A percentile compares a stretch with the other conserved stretches of the same genome.
These are phyloP conservation scores for Boletus patriciae DNA, from an alignment of 768 basidiomycete species.

Conservation along the genomic window DNA sequence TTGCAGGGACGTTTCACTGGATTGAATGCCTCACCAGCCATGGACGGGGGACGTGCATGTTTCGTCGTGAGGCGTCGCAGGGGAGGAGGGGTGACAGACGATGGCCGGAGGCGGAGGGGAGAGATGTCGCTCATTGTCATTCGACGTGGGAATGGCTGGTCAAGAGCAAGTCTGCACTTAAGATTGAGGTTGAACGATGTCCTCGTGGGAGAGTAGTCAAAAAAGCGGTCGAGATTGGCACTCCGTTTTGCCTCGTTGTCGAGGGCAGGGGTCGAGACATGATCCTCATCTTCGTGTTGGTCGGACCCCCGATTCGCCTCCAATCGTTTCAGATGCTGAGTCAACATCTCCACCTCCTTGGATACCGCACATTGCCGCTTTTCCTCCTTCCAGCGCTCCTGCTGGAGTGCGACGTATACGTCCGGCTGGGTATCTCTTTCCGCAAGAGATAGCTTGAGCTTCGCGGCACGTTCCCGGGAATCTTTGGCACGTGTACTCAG, in stretches of 20 bases:
- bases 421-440: slow-evolving; percentile 41
- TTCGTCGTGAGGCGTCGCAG: slow-evolving; percentile 28
- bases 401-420: slow-evolving; percentile 40
- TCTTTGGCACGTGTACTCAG: slow-evolving; percentile 47
- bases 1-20: slow-evolving; percentile 32
- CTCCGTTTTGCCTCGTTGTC: slow-evolving; percentile 29
- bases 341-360: slow-evolving; percentile 38
- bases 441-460: slow-evolving; percentile 39
- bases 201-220: slow-evolving; percentile 36
- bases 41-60: slow-evolving; percentile 27
- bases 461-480: slow-evolving; percentile 42
- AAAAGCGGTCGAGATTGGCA: slow-evolving; percentile 42
- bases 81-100: slow-evolving; percentile 26
- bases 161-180: slow-evolving; percentile 31
- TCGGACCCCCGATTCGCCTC: slow-evolving; percentile 26
- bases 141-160: slow-evolving; percentile 34
- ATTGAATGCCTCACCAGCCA: slow-evolving; percentile 29
- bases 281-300: slow-evolving; percentile 20
- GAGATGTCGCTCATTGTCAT: slow-evolving; percentile 38
- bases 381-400: slow-evolving; percentile 54
- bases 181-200: slow-evolving; percentile 34
- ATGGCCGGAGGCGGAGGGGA: slow-evolving; percentile 36
- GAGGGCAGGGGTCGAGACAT: slow-evolving; percentile 10
- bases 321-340: slow-evolving; percentile 37
- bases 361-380: slow-evolving; percentile 39